Conservation (phyloP, 177 flowering plant species). For the Vitis hybrid region DNA sequence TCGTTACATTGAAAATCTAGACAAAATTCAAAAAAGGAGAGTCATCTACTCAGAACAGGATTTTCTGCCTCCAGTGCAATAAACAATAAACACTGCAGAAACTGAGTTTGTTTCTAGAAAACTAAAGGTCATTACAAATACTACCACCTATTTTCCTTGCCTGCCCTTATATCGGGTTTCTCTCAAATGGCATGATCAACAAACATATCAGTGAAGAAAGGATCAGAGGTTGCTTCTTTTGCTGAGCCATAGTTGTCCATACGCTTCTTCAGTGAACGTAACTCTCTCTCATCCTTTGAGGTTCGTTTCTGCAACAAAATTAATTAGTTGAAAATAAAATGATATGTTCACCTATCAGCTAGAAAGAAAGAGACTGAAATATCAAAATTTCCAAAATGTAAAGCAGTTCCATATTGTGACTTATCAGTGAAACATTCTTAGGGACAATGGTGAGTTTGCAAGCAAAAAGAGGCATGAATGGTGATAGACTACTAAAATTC, state of each 20-base stretch:
- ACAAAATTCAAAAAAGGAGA: too few species aligned
- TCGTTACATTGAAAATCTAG: too few species aligned
- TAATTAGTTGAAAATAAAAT: not conserved
- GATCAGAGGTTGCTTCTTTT: slow-evolving; percentile 69
- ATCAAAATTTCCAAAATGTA: too few species aligned
- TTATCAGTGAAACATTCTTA: not conserved
- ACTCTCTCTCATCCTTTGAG: slow-evolving; percentile 65
- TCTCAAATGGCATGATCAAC: slow-evolving; percentile 22
- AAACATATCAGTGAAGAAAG: slow-evolving; percentile 65
- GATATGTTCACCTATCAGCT: not conserved
- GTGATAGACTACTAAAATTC: too few species aligned
- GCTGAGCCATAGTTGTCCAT: slow-evolving; percentile 59
- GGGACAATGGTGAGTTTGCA: not conserved
- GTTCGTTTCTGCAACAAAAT: slow-evolving; percentile 54
- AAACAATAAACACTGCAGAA: too few species aligned
- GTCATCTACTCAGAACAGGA: too few species aligned
- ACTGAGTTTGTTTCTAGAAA: too few species aligned
- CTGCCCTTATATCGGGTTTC: not conserved
- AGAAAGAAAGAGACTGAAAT: not conserved
- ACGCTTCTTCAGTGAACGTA: slow-evolving; percentile 82
- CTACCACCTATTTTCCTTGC: too few species aligned
- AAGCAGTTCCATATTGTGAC: too few species aligned
- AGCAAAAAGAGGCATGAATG: not conserved
- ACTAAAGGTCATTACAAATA: too few species aligned
- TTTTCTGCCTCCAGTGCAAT: too few species aligned